Evolutionary conservation across 1,284 basidiomycete genomes (phyloP).

Genomic region (Trichosporon sp.): DNA sequence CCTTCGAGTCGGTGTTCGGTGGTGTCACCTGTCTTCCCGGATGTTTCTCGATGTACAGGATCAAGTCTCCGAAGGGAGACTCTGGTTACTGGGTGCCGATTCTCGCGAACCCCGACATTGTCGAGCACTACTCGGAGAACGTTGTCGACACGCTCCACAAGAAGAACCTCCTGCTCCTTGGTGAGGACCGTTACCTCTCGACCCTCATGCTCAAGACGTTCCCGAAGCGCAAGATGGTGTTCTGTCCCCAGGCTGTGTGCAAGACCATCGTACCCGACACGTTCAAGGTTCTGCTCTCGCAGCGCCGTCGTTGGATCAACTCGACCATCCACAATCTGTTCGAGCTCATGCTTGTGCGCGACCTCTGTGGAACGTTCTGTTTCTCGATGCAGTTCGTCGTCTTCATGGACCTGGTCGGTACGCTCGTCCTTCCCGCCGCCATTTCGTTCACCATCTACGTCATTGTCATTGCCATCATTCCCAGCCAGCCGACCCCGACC

Average conservation of each 20-base stretch:
- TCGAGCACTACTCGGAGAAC: constrained; percentile 96
- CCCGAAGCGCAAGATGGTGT: constrained; percentile 98
- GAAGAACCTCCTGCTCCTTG: constrained; percentile 95
- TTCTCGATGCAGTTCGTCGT: constrained; percentile 98
- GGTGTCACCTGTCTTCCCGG: constrained; percentile 99
- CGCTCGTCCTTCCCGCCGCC: constrained; percentile 91
- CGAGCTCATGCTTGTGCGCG: constrained; percentile 87
- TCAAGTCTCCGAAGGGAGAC: constrained; percentile 92
- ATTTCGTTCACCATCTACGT: constrained; percentile 94
- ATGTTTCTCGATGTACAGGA: constrained; percentile 99
- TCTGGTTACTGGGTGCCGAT: constrained; percentile 96
- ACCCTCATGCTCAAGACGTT: constrained; percentile 96
- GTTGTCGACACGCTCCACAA: constrained; percentile 97
- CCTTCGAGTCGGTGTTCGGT: constrained; percentile 98
- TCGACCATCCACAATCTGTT: constrained; percentile 97
- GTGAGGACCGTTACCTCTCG: constrained; percentile 97
- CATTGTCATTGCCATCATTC: constrained; percentile 73
- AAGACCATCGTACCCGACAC: constrained; percentile 97
- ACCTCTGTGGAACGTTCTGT: constrained; percentile 92
- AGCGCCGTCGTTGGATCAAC: constrained; percentile 99
- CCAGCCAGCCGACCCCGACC: constrained; percentile 60
- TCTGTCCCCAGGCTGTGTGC: constrained; percentile 96
- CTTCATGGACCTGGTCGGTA: constrained; percentile 95
- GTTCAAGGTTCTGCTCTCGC: constrained; percentile 86
- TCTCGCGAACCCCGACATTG: constrained; percentile 92